Conservation (phyloP, 2,329 filamentous ascomycete species). For the Cercospora berteroae region DNA sequence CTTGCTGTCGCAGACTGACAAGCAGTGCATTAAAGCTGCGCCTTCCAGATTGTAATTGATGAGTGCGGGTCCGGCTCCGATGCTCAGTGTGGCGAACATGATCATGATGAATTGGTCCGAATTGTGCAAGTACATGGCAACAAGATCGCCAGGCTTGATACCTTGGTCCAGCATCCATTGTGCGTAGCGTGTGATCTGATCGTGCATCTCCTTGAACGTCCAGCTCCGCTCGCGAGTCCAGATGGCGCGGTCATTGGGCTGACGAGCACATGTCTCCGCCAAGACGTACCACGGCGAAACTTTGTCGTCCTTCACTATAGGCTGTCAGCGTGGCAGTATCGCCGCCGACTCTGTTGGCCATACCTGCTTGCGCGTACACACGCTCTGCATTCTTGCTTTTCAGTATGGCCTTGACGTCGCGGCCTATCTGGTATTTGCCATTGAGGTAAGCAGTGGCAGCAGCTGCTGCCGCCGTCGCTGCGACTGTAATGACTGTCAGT, state of each 20-base stretch:
- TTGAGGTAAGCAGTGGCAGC: conserved; percentile 58
- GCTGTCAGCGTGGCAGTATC: neutral
- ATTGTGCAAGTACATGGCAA: conserved; percentile 35
- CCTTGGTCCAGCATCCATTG: conserved; percentile 55
- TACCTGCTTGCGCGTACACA: conserved; percentile 46
- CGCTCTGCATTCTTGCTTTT: conserved; percentile 46
- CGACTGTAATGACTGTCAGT: neutral
- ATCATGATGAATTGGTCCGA: conserved; percentile 34
- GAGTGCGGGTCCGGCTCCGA: conserved; percentile 37
- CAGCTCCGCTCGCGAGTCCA: conserved; percentile 61
- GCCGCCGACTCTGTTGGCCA: conserved; percentile 38
- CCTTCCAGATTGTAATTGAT: conserved; percentile 40
- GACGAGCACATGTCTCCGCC: conserved; percentile 26
- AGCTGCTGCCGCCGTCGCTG: conserved; percentile 29
- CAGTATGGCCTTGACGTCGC: conserved; percentile 55
- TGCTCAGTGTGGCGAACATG: conserved; percentile 31
- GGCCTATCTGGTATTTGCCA: conserved; percentile 64
- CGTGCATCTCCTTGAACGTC: conserved; percentile 57
- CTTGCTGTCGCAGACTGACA: conserved; percentile 40
- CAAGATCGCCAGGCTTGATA: conserved; percentile 36
- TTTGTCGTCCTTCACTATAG: conserved; percentile 22
- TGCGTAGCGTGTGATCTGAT: conserved; percentile 58
- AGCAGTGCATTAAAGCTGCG: conserved; percentile 37
- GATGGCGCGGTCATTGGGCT: conserved; percentile 56
- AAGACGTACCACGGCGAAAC: conserved; percentile 33